Base-by-base conservation (phyloP, 176 grass and related monocot genomes). In the Stipa capillata region DNA sequence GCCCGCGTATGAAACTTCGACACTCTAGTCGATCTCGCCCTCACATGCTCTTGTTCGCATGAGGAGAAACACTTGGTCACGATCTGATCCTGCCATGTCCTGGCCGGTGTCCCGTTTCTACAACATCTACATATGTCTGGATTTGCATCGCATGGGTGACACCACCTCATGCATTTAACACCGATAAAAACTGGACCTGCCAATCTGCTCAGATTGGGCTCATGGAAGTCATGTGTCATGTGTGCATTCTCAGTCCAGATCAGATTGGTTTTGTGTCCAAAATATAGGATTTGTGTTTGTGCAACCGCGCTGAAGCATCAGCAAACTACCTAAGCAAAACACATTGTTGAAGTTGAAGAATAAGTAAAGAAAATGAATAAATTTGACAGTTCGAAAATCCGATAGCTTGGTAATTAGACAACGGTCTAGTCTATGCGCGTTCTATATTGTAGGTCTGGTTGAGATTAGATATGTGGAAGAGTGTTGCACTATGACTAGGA, bases 141-240 rank as follows among this genome's bases (percentile, higher is more conserved):
- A n/a, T n/a, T n/a, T n/a, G n/a, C n/a, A n/a, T n/a, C n/a, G n/a
- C n/a, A n/a, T n/a, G n/a, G n/a, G n/a, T n/a, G n/a, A 13, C 32
- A 49, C 79, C 53, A 62, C 56, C 44, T 83, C 44, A 17, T n/a
- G 68, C 80, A 74, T 76, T 76, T 28, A 76, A 8, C 27, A 49
- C 82, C 72, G 37, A 58, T 68, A 68, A 68, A 76, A 68, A 36
- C 72, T 13, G 72, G 35, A 23, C 37, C 56, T 58, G 82, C 5
- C 56, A n/a, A 32, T 84, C 60, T 17, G 27, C 28, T 67, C 64
- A 8, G 54, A 2, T 27, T 39, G 33, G 13, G 18, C 33, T n/a
- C n/a, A n/a, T n/a, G n/a, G n/a, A n/a, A n/a, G n/a, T 64, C 32
- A 64, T 20, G 33, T 64, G 31, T 37, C 9, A 64, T 36, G 33